Base-by-base conservation (phyloP, 2,329 filamentous ascomycete genomes). In the Dothiorella sarmentorum region DNA sequence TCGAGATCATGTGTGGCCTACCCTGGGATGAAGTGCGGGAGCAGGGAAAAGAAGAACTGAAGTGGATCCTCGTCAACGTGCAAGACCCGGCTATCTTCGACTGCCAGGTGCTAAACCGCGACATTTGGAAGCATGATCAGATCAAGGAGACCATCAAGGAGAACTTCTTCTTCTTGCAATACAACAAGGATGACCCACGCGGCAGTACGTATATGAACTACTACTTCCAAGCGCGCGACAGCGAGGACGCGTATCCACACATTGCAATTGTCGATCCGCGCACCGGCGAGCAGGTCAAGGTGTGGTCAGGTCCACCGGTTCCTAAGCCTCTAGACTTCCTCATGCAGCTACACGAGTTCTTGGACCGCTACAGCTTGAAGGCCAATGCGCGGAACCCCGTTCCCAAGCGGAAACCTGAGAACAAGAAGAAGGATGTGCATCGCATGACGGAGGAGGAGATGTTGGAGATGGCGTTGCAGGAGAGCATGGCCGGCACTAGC, bases 361-460 rank as follows among this genome's bases (percentile, higher is more conserved):
- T 99, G n/a, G 94, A 97, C 70, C 85, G 94, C 22, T 99, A 97
- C 76, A 97, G 92, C 69, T 79, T 99, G 52, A 90, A 89, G 27
- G 84, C 85, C 43, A 88, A 90, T 68, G 93, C 88, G 70, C 96
- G 95, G 76, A 99, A 99, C 69, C 94, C 94, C 0, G 91, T 99
- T 4, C 88, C 91, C 22, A 88, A 85, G 70, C 80, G 87, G 56
- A 90, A 90, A 72, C 81, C 86, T 3, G 88, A 91, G 68, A 81
- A 82, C 58, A 87, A 87, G 69, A 80, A 84, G 53, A 80, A 89
- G 57, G 90, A 93, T 63, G 84, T 97, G 2, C 88, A 89, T 60
- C 85, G 89, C 37, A 93, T 99, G 87, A 96, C 91, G 0, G 94
- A 99, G 70, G 92, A 97, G 51, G 92, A 99, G 76, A 96, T 96